These are phyloP conservation scores for Globisporangium yorkense DNA, from an alignment of 352 stramenopile genomes.

Conservation along the genomic window DNA sequence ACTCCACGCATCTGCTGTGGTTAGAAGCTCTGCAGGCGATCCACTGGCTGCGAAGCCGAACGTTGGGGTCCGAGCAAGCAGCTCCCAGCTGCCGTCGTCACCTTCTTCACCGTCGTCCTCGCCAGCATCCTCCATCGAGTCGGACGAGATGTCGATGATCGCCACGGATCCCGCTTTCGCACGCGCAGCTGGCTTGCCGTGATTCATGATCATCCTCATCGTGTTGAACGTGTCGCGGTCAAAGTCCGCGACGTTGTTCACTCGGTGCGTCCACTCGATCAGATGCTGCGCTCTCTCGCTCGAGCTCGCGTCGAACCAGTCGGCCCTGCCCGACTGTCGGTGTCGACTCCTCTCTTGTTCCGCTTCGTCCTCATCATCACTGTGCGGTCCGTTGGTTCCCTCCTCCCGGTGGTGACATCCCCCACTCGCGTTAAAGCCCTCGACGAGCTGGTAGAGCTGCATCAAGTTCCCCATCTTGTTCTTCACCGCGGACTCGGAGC, in stretches of 20 bases:
- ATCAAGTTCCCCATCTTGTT: neutral
- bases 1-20: no score
- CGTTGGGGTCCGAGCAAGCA: neutral
- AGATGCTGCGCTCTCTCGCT: neutral
- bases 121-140: neutral
- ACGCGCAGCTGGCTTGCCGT: neutral
- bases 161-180: neutral
- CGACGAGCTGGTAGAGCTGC: neutral
- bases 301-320: conserved; percentile 8
- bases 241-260: conserved; percentile 2
- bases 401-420: no score
- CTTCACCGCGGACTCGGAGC: neutral
- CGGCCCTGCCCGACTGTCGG: neutral
- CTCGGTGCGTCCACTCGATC: neutral
- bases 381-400: no score
- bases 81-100: conserved; percentile 1
- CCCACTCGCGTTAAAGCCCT: conserved; percentile 2
- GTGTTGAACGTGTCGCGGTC: neutral
- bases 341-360: neutral
- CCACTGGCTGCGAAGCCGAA: no score
- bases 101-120: neutral
- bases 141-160: conserved; percentile 5
- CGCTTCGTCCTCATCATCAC: no score
- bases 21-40: no score
- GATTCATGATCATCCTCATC: neutral